These are phyloP conservation scores for Cytidiella melzeri DNA, from an alignment of 768 basidiomycete species.

Conservation along the genomic window DNA sequence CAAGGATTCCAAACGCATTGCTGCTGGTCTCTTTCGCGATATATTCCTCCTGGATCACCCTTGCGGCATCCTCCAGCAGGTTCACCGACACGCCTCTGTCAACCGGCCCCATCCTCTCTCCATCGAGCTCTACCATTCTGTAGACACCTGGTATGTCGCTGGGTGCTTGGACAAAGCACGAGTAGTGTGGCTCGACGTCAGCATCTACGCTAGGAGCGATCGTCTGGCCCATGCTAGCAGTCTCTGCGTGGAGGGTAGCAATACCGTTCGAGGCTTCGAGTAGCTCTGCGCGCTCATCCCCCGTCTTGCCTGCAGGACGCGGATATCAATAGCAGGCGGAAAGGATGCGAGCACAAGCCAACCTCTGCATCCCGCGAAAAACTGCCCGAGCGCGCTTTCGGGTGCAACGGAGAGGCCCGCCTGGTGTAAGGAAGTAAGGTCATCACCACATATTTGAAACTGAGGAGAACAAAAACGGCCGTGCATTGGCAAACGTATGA, in stretches of 20 bases:
- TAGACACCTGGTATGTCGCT: constrained; percentile 29
- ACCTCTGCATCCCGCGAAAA: neutral
- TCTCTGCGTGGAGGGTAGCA: constrained; percentile 64
- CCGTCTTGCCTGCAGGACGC: constrained; percentile 45
- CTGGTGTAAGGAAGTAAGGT: neutral
- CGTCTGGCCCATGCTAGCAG: constrained; percentile 65
- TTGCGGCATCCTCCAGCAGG: constrained; percentile 61
- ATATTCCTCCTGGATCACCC: constrained; percentile 53
- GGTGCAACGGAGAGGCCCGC: neutral
- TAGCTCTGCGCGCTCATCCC: constrained; percentile 63
- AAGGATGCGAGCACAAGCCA: neutral
- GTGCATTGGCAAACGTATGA: constrained; percentile 76
- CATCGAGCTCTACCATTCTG: constrained; percentile 80
- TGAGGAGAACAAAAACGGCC: neutral
- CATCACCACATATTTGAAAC: neutral
- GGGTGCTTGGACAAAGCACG: constrained; percentile 73
- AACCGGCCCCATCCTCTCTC: constrained; percentile 67
- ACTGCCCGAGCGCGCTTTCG: neutral
- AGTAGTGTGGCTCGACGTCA: constrained; percentile 78
- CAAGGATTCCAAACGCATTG: constrained; percentile 62
- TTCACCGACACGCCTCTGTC: constrained; percentile 63
- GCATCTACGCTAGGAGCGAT: constrained; percentile 47
- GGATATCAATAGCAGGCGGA: neutral
- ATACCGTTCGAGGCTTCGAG: constrained; percentile 75
- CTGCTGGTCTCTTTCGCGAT: constrained; percentile 42